Evolutionary conservation across 768 basidiomycete genomes (phyloP).

Genomic region (Nevesoporus exiguus): DNA sequence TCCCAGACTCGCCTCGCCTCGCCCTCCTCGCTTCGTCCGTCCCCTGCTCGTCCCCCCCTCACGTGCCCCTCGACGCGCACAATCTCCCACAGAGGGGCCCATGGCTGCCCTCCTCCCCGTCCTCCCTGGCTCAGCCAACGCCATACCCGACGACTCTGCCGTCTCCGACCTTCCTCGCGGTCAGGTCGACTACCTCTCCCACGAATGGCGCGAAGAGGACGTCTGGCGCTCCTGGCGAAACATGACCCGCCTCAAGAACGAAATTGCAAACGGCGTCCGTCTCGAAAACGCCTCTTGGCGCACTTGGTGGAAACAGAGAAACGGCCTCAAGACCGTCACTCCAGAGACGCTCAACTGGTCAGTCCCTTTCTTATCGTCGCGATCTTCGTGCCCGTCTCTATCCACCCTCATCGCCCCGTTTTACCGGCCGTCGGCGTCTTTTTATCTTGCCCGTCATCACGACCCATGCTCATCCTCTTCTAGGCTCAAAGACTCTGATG

Average conservation of each 20-base stretch:
- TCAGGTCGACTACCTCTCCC: conserved; percentile 98
- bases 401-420: neutral
- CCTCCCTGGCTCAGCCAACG: conserved; percentile 61
- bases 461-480: no score
- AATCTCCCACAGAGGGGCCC: no score
- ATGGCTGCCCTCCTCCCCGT: conserved; percentile 72
- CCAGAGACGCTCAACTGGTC: conserved; percentile 99
- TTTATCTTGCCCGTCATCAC: no score
- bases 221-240: conserved; percentile 98
- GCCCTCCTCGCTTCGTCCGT: no score
- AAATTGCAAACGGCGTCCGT: conserved; percentile 90
- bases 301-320: conserved; percentile 99
- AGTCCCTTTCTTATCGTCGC: conserved; percentile 27
- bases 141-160: conserved; percentile 70
- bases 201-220: conserved; percentile 97
- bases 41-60: no score
- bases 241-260: conserved; percentile 98
- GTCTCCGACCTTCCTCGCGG: conserved; percentile 82
- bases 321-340: conserved; percentile 89
- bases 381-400: no score
- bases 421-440: neutral
- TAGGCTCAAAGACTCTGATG: conserved; percentile 99
- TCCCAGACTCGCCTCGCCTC: no score
- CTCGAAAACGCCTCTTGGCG: conserved; percentile 99
- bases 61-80: no score